Evolutionary conservation across 2,329 filamentous ascomycete species (phyloP), one percentile per base, ranked within the genome.

Genomic region (Aspergillus fructus): DNA sequence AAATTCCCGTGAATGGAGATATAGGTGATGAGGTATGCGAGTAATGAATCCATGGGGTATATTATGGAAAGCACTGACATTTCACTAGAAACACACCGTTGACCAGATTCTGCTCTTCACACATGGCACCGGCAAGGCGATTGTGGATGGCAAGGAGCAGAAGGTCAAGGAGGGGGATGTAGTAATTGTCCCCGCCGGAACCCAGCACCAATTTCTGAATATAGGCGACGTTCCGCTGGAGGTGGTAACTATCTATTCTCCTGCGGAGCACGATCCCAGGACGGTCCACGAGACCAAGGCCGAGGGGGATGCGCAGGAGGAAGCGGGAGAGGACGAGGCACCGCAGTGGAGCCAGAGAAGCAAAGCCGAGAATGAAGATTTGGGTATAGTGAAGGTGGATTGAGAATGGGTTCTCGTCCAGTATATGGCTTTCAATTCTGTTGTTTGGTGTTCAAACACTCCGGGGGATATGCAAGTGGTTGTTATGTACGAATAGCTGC

Each of bases 81-180:
- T n/a, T 27, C 6, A 21, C 1, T 24, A 74, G 68, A 66, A 72
- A 40, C 85, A 88, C 67, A 83, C 81, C 0, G 85, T 87, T 39
- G 85, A 88, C 61, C 85, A 88, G 63, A 83, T 85, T 55, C 74
- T 89, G 12, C 84, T 86, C 12, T 87, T 88, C 71, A 88, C 84
- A 0, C 82, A 80, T 5, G 85, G 85, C 12, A 76, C 72, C 11
- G 84, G 82, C 0, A 80, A 82, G 24, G 85, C 84, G 1, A 85
- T 82, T 3, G 80, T 88, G 4, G 81, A 78, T 15, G 84, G 83
- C 1, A 82, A 82, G 53, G 81, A 86, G 52, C 83, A 86, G 55
- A 71, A 75, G 24, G 74, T 86, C 57, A 79, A 79, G 52, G 82
- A 83, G 5, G 81, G 82, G 53, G 78, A 85, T 70, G 71, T 86